Evolutionary conservation across 2,329 filamentous ascomycete genomes (phyloP), one percentile per base, ranked within the genome.

Genomic region (Mycocentrospora acerina): DNA sequence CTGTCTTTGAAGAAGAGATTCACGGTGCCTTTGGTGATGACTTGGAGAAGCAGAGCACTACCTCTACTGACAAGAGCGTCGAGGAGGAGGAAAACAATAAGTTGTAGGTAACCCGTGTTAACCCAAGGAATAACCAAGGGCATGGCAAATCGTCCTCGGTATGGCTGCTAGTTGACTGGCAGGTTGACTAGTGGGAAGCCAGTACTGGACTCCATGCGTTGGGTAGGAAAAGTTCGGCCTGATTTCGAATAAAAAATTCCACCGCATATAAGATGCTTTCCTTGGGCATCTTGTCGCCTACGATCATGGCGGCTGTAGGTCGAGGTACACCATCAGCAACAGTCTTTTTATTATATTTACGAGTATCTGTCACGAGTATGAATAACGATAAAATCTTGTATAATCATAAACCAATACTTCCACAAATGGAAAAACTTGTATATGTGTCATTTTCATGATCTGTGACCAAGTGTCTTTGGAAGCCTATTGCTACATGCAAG

Each of bases 1-100:
- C 90, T 27, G 87, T 95, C 61, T 95, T 95, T 55, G 90, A 97
- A 68, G 90, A 96, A 71, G 79, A 81, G 37, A 48, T 93, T 42
- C 88, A 94, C 61, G 89, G 88, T 19, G 78, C 83, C 13, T 59
- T 70, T 35, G 72, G 73, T 18, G 79, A 81, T 35, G 74, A 81
- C 34, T 61, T 71, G 38, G 78, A 84, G 45, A 76, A 78, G 68
- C 69, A 74, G 62, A 75, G 72, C 57, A 75, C 69, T 17, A 58
- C 61, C 18, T 69, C 65, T 26, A 82, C 81, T 53, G 53, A 57
- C 40, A 77, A 76, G 58, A 85, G 79, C 61, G 70, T 79, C 51
- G 75, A 79, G 36, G 76, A 80, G 50, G 77, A 79, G 55, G 73
- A 76, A 44, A 53, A 48, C 42, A 76, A 75, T 66, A 73, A 72